Conservation (phyloP, 208 protist genomes). For the Acanthamoeba royreba region DNA sequence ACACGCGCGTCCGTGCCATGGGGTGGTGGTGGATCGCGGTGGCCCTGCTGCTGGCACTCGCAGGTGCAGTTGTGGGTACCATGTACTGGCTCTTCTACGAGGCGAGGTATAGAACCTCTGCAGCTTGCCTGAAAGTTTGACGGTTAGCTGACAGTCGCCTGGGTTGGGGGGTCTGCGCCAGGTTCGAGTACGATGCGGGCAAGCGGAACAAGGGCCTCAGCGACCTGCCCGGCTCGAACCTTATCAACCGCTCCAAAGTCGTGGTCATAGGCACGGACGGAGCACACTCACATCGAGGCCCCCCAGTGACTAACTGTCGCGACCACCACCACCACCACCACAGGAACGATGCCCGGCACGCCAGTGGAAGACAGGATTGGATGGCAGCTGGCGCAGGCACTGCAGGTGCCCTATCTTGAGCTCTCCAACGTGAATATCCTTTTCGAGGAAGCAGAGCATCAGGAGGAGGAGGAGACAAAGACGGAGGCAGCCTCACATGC, state of each 20-base stretch:
- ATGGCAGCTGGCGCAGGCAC: background rate
- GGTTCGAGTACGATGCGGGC: background rate
- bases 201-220: background rate
- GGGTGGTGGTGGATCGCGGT: too few relatives aligned
- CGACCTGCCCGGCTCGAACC: background rate
- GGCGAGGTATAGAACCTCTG: too few relatives aligned
- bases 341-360: slow-evolving; percentile 10
- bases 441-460: background rate
- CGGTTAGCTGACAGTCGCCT: too few relatives aligned
- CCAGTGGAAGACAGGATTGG: background rate
- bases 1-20: too few relatives aligned
- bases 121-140: too few relatives aligned
- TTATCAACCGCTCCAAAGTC: background rate
- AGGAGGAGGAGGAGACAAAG: background rate
- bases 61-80: too few relatives aligned
- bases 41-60: too few relatives aligned
- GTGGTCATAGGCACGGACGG: background rate
- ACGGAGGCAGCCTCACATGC: background rate
- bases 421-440: background rate
- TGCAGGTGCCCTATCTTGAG: background rate
- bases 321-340: background rate
- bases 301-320: background rate
- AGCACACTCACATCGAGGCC: too few relatives aligned
- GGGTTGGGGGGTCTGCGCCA: too few relatives aligned
- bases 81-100: too few relatives aligned